Conservation (phyloP, 352 stramenopile genomes). For the Globisporangium polare region DNA sequence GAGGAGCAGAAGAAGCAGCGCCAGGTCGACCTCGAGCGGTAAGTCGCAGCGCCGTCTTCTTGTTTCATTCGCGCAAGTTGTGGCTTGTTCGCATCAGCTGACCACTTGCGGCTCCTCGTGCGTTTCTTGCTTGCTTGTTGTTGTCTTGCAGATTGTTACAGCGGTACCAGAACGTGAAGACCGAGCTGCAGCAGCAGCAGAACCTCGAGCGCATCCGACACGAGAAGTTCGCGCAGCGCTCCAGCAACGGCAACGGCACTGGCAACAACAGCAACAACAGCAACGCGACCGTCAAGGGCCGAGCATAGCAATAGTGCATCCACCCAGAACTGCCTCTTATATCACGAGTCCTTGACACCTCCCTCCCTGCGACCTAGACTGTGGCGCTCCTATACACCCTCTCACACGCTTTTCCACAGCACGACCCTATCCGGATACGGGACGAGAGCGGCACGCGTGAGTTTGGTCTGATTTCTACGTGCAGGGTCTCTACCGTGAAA, state of each 20-base stretch:
- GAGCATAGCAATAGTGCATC: constrained; percentile 5
- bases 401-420: too few relatives aligned
- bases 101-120: too few relatives aligned
- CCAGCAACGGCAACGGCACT: constrained; percentile 14
- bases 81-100: background rate
- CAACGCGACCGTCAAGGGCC: constrained; percentile 14
- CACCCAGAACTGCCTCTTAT: background rate
- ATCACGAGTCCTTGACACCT: too few relatives aligned
- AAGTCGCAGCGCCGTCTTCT: background rate
- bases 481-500: too few relatives aligned
- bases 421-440: too few relatives aligned
- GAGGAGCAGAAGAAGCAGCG: constrained; percentile 96
- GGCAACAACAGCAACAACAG: background rate
- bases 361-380: too few relatives aligned
- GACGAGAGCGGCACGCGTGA: too few relatives aligned
- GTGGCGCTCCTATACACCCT: too few relatives aligned
- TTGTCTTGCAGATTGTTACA: constrained; percentile 65
- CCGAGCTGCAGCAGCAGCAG: constrained; percentile 92
- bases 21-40: constrained; percentile 91
- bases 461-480: too few relatives aligned
- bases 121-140: background rate
- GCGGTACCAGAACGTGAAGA: constrained; percentile 95
- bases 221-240: constrained; percentile 69
- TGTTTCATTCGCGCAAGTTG: background rate
- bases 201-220: constrained; percentile 90